Evolutionary conservation across 2,329 filamentous ascomycete genomes (phyloP).

Genomic region (Thermoascus crustaceus): DNA sequence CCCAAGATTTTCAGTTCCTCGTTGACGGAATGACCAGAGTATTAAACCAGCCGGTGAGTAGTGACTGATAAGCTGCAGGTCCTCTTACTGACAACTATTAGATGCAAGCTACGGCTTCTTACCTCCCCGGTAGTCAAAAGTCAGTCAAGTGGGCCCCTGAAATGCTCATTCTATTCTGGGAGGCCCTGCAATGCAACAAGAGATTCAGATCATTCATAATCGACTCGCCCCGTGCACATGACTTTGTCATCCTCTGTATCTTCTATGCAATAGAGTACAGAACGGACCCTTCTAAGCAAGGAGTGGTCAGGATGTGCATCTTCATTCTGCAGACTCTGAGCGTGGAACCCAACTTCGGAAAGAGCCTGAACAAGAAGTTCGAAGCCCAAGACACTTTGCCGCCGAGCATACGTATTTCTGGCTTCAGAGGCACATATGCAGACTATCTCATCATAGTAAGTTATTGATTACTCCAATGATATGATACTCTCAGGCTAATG

Average conservation of each 20-base stretch:
- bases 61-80: background rate
- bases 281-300: slow-evolving; percentile 77
- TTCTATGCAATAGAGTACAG: slow-evolving; percentile 92
- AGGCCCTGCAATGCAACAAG: slow-evolving; percentile 94
- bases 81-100: slow-evolving; percentile 19
- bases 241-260: slow-evolving; percentile 81
- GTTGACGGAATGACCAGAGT: slow-evolving; percentile 91
- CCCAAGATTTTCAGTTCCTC: slow-evolving; percentile 96
- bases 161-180: slow-evolving; percentile 96
- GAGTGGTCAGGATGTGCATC: slow-evolving; percentile 92
- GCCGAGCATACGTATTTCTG: slow-evolving; percentile 66
- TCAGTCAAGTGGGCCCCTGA: slow-evolving; percentile 83
- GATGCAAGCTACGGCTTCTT: slow-evolving; percentile 79
- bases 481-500: slow-evolving; percentile 15
- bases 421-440: slow-evolving; percentile 82
- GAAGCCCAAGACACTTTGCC: slow-evolving; percentile 84
- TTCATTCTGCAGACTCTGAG: slow-evolving; percentile 93
- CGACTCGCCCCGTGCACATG: slow-evolving; percentile 85
- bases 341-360: slow-evolving; percentile 82
- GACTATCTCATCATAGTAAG: slow-evolving; percentile 82
- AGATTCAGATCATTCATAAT: slow-evolving; percentile 94
- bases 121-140: slow-evolving; percentile 75
- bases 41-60: slow-evolving; percentile 67
- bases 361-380: slow-evolving; percentile 81
- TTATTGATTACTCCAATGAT: background rate